Conservation (phyloP, 805 yeast species). For the Pichia eremophila region DNA sequence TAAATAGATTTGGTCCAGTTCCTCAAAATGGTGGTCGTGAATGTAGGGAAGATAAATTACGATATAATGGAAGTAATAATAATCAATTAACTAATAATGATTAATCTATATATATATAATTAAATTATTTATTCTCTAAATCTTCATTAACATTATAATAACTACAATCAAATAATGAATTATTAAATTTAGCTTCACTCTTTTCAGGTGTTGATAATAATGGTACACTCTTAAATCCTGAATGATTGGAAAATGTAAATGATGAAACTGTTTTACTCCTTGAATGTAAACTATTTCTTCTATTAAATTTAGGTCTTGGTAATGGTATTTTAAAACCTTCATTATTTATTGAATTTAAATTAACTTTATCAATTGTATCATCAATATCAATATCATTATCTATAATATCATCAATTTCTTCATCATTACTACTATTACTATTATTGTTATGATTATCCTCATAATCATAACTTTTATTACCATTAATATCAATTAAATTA, state of each 20-base stretch:
- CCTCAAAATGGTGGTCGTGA: slow-evolving; percentile 42
- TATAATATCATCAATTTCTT: slow-evolving; percentile 2
- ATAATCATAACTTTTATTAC: not conserved
- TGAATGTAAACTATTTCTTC: slow-evolving; percentile 11
- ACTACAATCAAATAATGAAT: not conserved
- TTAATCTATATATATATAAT: not conserved
- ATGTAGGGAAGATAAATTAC: slow-evolving; percentile 27
- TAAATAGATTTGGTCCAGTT: slow-evolving; percentile 41
- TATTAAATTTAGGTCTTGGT: slow-evolving; percentile 2
- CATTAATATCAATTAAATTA: slow-evolving; percentile 10
- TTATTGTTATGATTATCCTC: too few relatives aligned
- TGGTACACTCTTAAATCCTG: slow-evolving; percentile 7
- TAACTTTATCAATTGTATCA: slow-evolving; percentile 1
- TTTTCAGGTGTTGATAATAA: slow-evolving; percentile 8
- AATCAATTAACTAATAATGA: not conserved
- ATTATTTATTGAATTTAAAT: not conserved
- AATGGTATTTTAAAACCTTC: slow-evolving; percentile 10
- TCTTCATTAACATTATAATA: slow-evolving; percentile 2
- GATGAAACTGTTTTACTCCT: slow-evolving; percentile 22
- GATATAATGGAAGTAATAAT: not conserved
- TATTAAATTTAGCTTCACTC: slow-evolving; percentile 3
- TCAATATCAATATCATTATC: not conserved
- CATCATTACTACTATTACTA: slow-evolving; percentile 3
- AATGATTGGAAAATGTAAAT: slow-evolving; percentile 8
- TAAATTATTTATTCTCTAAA: not conserved